Evolutionary conservation across 2,329 filamentous ascomycete genomes (phyloP), one percentile per base, ranked within the genome.

Genomic region (Tympanopsis confertula): DNA sequence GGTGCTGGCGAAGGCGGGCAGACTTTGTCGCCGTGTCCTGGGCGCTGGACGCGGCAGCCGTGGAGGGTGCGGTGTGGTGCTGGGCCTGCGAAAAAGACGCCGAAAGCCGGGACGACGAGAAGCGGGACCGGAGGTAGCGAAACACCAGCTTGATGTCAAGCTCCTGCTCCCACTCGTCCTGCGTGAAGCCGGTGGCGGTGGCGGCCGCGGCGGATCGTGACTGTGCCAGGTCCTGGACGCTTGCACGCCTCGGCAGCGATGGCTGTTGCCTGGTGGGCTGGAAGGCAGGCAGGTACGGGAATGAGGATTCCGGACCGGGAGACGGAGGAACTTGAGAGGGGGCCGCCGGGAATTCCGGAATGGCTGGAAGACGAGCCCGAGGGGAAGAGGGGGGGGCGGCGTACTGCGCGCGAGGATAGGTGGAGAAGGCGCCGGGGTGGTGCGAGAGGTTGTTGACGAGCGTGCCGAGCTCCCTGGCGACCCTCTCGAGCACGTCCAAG

Each of bases 161-260:
- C 38, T 94, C 85, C 42, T 82, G 79, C 59, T 96, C 88, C 91
- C 91, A 98, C 52, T 94, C 89, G 24, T 91, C 84, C 48, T 85
- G 62, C 24, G 66, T 52, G n/a, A n/a, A n/a, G n/a, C n/a, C n/a
- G n/a, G n/a, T n/a, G n/a, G n/a, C n/a, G n/a, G n/a, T n/a, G n/a
- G n/a, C n/a, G n/a, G n/a, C n/a, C n/a, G n/a, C n/a, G n/a, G n/a
- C n/a, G n/a, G n/a, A n/a, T n/a, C n/a, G n/a, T n/a, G n/a, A n/a
- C 15, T 33, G 30, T 18, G 10, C 10, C 7, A 33, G 30, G 32
- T n/a, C 19, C 38, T 33, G 12, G n/a, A n/a, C n/a, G 30, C 12
- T 18, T n/a, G n/a, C n/a, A n/a, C n/a, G n/a, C n/a, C n/a, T n/a
- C n/a, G n/a, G n/a, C n/a, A n/a, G n/a, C n/a, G n/a, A n/a, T 7